These are phyloP conservation scores for Oxalis stricta DNA, from an alignment of 441 rosid genomes.

Conservation along the genomic window DNA sequence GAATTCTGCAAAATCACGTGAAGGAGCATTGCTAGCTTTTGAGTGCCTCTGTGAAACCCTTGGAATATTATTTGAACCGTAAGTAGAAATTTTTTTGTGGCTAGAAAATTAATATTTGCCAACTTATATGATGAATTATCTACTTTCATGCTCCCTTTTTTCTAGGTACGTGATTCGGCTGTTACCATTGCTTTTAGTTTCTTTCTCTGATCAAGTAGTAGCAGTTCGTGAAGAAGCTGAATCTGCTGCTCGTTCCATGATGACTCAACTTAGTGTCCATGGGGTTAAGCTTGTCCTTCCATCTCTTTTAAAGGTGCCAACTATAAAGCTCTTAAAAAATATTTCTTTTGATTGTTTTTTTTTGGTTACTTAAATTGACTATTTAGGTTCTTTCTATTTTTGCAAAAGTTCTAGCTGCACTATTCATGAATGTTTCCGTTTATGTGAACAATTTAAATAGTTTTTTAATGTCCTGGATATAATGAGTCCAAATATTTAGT, in stretches of 20 bases:
- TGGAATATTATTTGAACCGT: conserved; percentile 98
- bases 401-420: no score
- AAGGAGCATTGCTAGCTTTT: conserved; percentile 93
- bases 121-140: not conserved
- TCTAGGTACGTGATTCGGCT: conserved; percentile 87
- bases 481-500: no score
- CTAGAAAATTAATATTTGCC: not conserved
- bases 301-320: conserved; percentile 69
- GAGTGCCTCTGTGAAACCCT: conserved; percentile 97
- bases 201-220: conserved; percentile 97
- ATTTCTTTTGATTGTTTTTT: no score
- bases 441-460: no score
- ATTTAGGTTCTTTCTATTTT: no score
- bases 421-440: no score
- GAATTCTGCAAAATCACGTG: conserved; percentile 88
- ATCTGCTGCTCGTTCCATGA: conserved; percentile 98
- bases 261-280: conserved; percentile 89
- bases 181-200: conserved; percentile 87
- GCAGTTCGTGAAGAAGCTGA: conserved; percentile 99
- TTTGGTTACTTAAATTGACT: no score
- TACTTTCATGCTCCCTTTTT: not conserved
- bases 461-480: no score
- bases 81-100: conserved; percentile 15
- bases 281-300: conserved; percentile 99
- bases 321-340: conserved; percentile 1